These are phyloP conservation scores for Corinectria fuckeliana DNA, from an alignment of 2,329 filamentous ascomycete genomes.

Conservation along the genomic window DNA sequence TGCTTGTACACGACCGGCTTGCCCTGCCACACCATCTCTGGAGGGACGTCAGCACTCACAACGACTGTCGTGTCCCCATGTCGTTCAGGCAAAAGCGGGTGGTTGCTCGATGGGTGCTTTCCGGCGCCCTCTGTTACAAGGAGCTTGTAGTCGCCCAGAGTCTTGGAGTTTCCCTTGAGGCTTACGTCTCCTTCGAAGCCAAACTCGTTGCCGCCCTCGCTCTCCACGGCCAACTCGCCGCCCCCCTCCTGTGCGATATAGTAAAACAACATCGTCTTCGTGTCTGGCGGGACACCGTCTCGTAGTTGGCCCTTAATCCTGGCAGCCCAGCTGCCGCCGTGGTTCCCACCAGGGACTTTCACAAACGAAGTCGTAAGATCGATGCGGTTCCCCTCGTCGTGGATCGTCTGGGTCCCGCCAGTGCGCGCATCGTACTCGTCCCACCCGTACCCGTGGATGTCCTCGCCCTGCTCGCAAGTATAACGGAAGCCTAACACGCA, in stretches of 20 bases:
- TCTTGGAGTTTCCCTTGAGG: conserved; percentile 71
- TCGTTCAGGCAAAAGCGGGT: conserved; percentile 71
- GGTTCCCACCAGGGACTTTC: conserved; percentile 83
- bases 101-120: conserved; percentile 66
- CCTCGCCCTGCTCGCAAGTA: conserved; percentile 94
- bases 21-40: conserved; percentile 81
- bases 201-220: conserved; percentile 54
- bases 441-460: conserved; percentile 96
- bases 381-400: conserved; percentile 85
- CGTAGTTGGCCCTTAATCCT: conserved; percentile 83
- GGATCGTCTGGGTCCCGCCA: conserved; percentile 88
- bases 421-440: conserved; percentile 92
- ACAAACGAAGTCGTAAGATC: conserved; percentile 94
- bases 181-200: conserved; percentile 68
- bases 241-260: conserved; percentile 84
- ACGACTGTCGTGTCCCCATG: conserved; percentile 80
- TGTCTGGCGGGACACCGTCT: conserved; percentile 67
- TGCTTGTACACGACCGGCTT: conserved; percentile 69
- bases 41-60: conserved; percentile 69
- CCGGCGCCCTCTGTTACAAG: conserved; percentile 74
- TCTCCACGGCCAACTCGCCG: conserved; percentile 64
- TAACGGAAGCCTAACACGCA: conserved; percentile 78
- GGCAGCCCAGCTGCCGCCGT: conserved; percentile 92
- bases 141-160: conserved; percentile 81
- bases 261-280: conserved; percentile 81